These are phyloP conservation scores for Cladophialophora immunda DNA, from an alignment of 2,329 filamentous ascomycete genomes.

Conservation along the genomic window DNA sequence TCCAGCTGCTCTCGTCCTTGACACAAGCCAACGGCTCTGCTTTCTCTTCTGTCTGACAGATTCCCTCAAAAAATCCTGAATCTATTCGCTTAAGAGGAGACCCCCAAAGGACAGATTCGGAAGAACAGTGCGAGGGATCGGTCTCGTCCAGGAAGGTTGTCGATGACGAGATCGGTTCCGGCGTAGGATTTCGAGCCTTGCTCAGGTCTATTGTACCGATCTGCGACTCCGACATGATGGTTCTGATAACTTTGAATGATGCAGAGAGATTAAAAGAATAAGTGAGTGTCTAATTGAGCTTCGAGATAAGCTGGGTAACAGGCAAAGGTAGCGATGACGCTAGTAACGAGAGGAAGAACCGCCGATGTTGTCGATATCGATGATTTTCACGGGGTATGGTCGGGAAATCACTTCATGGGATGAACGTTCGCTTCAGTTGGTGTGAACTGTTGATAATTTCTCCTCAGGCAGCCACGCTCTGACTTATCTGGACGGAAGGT, in stretches of 20 bases:
- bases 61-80: background rate
- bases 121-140: background rate
- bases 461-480: constrained; percentile 15
- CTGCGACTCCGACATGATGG: background rate
- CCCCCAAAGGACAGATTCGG: background rate
- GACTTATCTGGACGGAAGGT: background rate
- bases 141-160: background rate
- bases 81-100: background rate
- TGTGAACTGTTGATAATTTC: constrained; percentile 10
- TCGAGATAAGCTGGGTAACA: background rate
- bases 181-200: background rate
- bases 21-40: background rate
- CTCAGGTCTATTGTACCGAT: background rate
- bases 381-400: background rate
- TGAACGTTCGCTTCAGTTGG: background rate
- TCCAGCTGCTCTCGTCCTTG: background rate
- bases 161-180: background rate
- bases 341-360: background rate
- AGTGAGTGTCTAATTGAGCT: background rate
- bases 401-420: background rate
- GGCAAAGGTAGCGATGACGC: background rate
- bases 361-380: background rate
- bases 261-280: background rate
- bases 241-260: background rate
- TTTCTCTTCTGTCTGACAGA: background rate